Evolutionary conservation across 352 stramenopile genomes (phyloP).

Genomic region (Thraustochytrium sp.): DNA sequence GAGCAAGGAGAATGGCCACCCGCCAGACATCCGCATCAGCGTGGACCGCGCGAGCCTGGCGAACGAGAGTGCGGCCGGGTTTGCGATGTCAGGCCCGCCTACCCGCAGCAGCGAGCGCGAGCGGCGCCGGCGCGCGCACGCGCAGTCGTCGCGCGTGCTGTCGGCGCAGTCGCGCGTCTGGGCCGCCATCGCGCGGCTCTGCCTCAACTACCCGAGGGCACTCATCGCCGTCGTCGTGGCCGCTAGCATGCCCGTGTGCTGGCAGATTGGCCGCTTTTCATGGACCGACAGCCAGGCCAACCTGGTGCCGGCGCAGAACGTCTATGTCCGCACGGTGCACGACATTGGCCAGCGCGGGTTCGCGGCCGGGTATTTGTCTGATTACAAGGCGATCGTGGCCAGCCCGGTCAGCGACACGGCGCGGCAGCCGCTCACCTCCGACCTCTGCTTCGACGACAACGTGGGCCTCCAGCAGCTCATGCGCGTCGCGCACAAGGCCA

Average conservation of each 20-base stretch:
- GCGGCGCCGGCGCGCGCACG: not conserved
- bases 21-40: conserved; percentile 1
- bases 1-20: too few relatives aligned
- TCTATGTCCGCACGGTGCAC: not conserved
- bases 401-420: not conserved
- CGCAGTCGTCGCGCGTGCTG: not conserved
- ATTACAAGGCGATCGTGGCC: conserved; percentile 25
- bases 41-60: not conserved
- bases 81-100: not conserved
- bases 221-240: not conserved
- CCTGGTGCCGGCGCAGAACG: not conserved
- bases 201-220: conserved; percentile 4
- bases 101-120: not conserved
- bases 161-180: conserved; percentile 31
- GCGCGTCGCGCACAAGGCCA: not conserved
- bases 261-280: not conserved
- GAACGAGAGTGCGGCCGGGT: not conserved
- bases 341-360: not conserved
- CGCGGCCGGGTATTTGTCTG: not conserved
- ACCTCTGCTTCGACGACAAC: conserved; percentile 26
- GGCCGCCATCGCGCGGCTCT: conserved; percentile 32
- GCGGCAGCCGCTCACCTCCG: not conserved
- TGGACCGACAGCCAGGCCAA: conserved; percentile 42
- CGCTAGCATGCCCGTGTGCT: not conserved
- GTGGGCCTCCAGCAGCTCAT: not conserved